Base-by-base conservation (phyloP, 169 alveolate species). In the Neospora caninum region DNA sequence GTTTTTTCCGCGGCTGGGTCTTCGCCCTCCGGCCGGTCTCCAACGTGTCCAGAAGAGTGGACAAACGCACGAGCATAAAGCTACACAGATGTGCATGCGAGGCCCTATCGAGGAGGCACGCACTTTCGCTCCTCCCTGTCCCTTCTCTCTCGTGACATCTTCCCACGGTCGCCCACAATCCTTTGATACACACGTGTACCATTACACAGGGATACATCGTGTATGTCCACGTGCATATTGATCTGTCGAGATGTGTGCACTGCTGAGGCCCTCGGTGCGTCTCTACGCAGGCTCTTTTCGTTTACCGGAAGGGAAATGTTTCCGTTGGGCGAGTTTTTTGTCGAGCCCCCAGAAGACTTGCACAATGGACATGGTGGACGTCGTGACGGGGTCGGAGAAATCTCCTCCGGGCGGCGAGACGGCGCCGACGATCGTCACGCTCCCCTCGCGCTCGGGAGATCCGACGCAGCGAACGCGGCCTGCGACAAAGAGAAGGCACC, bases 291-390 rank as follows among this genome's bases (percentile, higher is more conserved):
- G 25, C 20, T 29, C 20, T 64, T 22, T 4, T 9, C 1, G 73
- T 84, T 10, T n/a, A 93, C 95, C 95, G 31, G 99, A 98, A 54
- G 99, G 99, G 98, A 99, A 99, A 97, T 99, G 99, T 96, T 99
- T 99, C 92, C 99, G 97, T 96, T 99, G 99, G 38, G 99, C 99
- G 83, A 99, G 98, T 95, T 99, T 99, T 97, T 99, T 99, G 96
- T 99, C 99, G 34, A 99, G 97, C 2, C 99, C 99, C 99, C 99
- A 99, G 95, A 99, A 99, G 93, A 99, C 99, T 94, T 99, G 99
- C 69, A 99, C 99, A 91, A 99, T 99, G 93, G 99, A 96, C 95
- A 99, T 97, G 88, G 99, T 99, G 25, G 99, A 98, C 2, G 99
- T 97, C 2, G 99, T 99, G 58, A 99, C 99, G 27, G 99, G 99